A percentile compares a stretch with the other conserved stretches of the same genome.
Evolutionary conservation across 345 rosid species (phyloP).

Genomic region (Eucalyptus cloeziana): DNA sequence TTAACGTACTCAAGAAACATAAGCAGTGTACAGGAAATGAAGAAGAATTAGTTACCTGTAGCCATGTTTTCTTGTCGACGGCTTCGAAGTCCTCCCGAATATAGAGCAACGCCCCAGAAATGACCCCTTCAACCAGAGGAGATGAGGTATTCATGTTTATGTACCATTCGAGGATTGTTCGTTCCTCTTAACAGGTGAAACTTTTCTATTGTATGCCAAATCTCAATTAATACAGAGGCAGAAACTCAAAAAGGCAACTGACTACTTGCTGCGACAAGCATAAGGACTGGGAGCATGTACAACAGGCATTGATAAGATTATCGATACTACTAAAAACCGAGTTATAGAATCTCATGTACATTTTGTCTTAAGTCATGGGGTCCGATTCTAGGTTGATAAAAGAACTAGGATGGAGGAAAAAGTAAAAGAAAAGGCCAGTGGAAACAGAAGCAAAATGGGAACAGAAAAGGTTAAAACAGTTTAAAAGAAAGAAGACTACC

Average conservation of each 20-base stretch:
- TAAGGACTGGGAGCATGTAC: neutral
- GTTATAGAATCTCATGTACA: neutral
- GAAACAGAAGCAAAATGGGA: neutral
- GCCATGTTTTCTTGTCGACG: slow-evolving; percentile 55
- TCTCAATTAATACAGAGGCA: neutral
- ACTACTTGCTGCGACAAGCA: neutral
- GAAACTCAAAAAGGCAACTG: neutral
- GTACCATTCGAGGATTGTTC: neutral
- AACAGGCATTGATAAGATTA: neutral
- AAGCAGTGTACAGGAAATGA: neutral
- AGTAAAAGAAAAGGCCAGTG: neutral
- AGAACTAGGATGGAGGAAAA: neutral
- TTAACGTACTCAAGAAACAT: neutral
- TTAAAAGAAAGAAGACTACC: neutral
- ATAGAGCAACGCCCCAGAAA: slow-evolving; percentile 83
- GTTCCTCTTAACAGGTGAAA: neutral
- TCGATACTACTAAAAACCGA: neutral
- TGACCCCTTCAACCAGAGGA: slow-evolving; percentile 38
- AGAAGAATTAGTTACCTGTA: slow-evolving; percentile 27
- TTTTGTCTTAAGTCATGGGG: neutral
- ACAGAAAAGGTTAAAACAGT: neutral
- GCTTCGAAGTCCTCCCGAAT: slow-evolving; percentile 59
- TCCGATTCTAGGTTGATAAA: neutral
- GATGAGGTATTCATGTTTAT: neutral
- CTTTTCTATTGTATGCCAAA: neutral